Evolutionary conservation across 352 stramenopile genomes (phyloP).

Genomic region (Globisporangium irregulare): DNA sequence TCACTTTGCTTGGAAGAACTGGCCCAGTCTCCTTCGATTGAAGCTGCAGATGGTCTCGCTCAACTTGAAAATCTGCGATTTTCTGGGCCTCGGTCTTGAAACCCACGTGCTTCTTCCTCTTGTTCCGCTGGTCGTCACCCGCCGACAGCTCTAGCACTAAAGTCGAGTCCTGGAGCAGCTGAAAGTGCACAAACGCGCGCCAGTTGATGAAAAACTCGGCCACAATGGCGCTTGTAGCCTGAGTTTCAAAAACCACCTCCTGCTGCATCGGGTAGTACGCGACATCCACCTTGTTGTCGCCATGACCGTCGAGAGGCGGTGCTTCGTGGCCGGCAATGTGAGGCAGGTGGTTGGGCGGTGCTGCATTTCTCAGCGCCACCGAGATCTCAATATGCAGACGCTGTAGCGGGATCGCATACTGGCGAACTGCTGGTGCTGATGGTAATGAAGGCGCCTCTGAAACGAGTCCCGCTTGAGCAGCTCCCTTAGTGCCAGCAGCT

Average conservation of each 20-base stretch:
- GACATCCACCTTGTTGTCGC: background rate
- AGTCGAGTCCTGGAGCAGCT: slow-evolving; percentile 42
- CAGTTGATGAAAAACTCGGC: slow-evolving; percentile 48
- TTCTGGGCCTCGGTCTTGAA: slow-evolving; percentile 14
- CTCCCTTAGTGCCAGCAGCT: background rate
- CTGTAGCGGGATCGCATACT: slow-evolving; percentile 15
- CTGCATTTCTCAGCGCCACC: slow-evolving; percentile 27
- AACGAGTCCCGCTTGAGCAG: background rate
- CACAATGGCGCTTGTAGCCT: slow-evolving; percentile 7
- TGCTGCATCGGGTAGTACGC: slow-evolving; percentile 17
- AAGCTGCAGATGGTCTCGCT: background rate
- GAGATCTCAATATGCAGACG: slow-evolving; percentile 21
- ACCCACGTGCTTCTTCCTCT: slow-evolving; percentile 7
- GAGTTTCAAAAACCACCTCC: background rate
- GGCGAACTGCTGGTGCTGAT: background rate
- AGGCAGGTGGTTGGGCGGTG: slow-evolving; percentile 23
- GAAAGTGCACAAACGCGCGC: slow-evolving; percentile 46
- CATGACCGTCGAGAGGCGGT: background rate
- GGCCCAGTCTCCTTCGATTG: background rate
- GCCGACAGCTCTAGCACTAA: slow-evolving; percentile 27
- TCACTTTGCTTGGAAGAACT: background rate
- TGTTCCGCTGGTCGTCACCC: slow-evolving; percentile 11
- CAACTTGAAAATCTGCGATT: slow-evolving; percentile 10
- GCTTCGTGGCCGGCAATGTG: background rate
- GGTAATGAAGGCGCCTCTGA: no score